Evolutionary conservation across 2,329 filamentous ascomycete genomes (phyloP).

Genomic region (Fusarium sambucinum): DNA sequence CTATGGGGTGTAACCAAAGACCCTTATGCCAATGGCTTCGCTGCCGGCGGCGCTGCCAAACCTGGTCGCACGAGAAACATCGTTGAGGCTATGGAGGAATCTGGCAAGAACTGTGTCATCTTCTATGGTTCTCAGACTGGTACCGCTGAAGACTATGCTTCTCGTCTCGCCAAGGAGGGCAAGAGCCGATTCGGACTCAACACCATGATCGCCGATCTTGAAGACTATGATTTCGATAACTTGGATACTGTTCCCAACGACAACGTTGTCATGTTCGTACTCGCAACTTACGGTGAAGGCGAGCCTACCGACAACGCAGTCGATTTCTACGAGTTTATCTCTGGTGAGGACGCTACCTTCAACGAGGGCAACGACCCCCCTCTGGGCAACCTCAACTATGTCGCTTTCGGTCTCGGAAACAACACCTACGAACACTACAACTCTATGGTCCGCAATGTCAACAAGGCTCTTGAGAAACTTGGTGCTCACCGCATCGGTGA

Average conservation of each 20-base stretch:
- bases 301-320: conserved; percentile 99
- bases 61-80: conserved; percentile 91
- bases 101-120: conserved; percentile 95
- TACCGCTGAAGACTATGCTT: conserved; percentile 98
- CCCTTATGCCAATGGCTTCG: conserved; percentile 83
- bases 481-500: conserved; percentile 87
- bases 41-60: conserved; percentile 77
- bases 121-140: conserved; percentile 99
- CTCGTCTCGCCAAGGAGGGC: conserved; percentile 94
- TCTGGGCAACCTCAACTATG: conserved; percentile 87
- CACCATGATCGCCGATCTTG: conserved; percentile 97
- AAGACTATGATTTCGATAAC: conserved; percentile 97
- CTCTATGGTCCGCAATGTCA: conserved; percentile 93
- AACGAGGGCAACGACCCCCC: conserved; percentile 79
- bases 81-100: conserved; percentile 94
- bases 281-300: conserved; percentile 97
- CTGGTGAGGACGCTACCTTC: conserved; percentile 83
- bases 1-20: conserved; percentile 92
- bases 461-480: conserved; percentile 82
- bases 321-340: conserved; percentile 98
- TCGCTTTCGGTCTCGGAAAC: conserved; percentile 96
- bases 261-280: conserved; percentile 93
- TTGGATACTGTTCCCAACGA: conserved; percentile 89
- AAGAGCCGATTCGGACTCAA: conserved; percentile 95
- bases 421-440: conserved; percentile 99